These are phyloP conservation scores for Lentinula sp. DNA, from an alignment of 768 basidiomycete species.

Conservation along the genomic window DNA sequence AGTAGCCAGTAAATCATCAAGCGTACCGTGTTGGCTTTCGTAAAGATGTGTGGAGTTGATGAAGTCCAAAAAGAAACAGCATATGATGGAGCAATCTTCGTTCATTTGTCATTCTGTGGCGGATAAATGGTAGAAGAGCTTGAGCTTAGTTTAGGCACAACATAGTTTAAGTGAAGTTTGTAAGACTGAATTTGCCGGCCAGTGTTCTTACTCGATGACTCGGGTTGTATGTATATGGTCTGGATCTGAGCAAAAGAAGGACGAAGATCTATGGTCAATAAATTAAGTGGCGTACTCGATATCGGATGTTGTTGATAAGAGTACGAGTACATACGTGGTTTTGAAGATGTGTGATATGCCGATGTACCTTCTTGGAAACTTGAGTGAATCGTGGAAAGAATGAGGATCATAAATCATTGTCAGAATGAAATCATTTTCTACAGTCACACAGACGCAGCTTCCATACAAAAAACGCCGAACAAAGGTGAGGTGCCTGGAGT, in stretches of 20 bases:
- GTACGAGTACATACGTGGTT: not conserved
- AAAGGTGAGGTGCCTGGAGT: not conserved
- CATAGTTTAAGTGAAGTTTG: not conserved
- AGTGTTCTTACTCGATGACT: not conserved
- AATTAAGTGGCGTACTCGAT: not conserved
- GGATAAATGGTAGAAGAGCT: not conserved
- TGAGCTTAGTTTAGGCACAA: not conserved
- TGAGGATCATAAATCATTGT: not conserved
- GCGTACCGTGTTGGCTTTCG: no score
- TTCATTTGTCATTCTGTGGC: not conserved
- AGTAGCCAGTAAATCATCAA: no score
- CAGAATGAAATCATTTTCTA: no score
- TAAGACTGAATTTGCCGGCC: not conserved
- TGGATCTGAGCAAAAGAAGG: not conserved
- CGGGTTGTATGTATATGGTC: not conserved
- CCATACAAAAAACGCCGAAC: not conserved
- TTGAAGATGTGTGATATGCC: no score
- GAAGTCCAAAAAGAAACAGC: not conserved
- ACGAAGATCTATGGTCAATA: not conserved
- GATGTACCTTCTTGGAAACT: not conserved
- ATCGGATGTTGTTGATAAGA: not conserved
- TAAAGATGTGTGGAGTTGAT: no score
- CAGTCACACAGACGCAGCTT: not conserved
- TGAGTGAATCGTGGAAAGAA: not conserved
- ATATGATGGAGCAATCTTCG: no score